Conservation (phyloP, 2,329 filamentous ascomycete species). For the Venturia oleaginea region DNA sequence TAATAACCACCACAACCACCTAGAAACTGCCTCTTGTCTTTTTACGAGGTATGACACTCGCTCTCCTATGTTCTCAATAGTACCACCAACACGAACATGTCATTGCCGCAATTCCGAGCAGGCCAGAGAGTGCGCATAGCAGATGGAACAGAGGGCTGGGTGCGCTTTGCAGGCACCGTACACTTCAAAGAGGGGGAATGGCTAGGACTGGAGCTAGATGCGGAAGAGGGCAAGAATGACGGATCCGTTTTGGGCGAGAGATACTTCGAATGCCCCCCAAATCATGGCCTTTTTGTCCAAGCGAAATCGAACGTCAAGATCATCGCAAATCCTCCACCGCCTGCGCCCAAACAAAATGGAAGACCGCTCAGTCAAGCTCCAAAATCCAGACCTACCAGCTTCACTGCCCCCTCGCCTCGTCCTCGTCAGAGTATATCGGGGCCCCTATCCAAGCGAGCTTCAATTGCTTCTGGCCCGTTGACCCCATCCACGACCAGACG, state of each 20-base stretch:
- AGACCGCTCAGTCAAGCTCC: conserved; percentile 18
- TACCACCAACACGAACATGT: neutral
- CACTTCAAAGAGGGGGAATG: conserved; percentile 75
- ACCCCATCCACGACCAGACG: neutral
- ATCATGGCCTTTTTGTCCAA: conserved; percentile 79
- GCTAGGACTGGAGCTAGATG: conserved; percentile 82
- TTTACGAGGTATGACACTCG: neutral
- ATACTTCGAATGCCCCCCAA: conserved; percentile 70
- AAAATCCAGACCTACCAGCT: conserved; percentile 8
- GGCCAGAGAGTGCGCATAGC: conserved; percentile 73
- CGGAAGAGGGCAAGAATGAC: conserved; percentile 83
- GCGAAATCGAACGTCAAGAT: conserved; percentile 56
- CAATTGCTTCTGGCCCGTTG: neutral
- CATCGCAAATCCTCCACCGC: conserved; percentile 34
- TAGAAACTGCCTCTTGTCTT: neutral
- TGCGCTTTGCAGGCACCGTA: conserved; percentile 76
- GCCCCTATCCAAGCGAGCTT: conserved; percentile 5
- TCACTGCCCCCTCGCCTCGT: conserved; percentile 4
- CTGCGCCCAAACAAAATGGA: conserved; percentile 14
- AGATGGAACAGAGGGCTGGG: conserved; percentile 65
- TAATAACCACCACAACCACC: neutral
- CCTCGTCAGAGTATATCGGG: conserved; percentile 5
- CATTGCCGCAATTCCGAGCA: conserved; percentile 1
- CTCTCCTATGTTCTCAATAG: neutral
- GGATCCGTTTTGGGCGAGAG: conserved; percentile 78